Evolutionary conservation across 2,329 filamentous ascomycete genomes (phyloP), one percentile per base, ranked within the genome.

Genomic region (Exophiala calicioides): DNA sequence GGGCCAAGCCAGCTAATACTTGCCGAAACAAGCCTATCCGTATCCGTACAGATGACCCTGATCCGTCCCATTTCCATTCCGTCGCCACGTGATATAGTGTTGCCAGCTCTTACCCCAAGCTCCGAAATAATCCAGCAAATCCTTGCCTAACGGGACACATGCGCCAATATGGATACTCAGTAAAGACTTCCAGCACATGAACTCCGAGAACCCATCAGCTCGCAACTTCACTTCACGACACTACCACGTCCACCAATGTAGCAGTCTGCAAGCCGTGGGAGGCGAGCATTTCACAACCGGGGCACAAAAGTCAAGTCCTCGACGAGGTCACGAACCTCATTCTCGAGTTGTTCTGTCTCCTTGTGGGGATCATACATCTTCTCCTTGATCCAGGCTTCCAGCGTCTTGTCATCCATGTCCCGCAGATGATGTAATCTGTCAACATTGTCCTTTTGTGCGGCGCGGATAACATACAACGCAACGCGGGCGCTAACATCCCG

Each of bases 391-490:
- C 69, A 76, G 31, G 62, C 61, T 50, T 75, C 72, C 29, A 76
- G 59, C 23, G 70, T 61, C 7, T 61, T 56, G 51, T 75, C 71
- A 32, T 55, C 63, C 63, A 75, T 66, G 9, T 60, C 61, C 40
- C 71, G 69, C 15, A 75, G 68, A 20, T 60, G 56, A 12, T 68
- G 67, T 56, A 75, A 66, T 26, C 73, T 68, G 57, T 75, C 73
- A 39, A 95, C 86, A 52, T 86, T 86, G 60, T 88, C 88, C 55
- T 84, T 77, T 61, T 94, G 86, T 4, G 91, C 90, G 16, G 88
- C 85, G 67, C 93, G 90, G 78, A 97, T 96, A 58, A 96, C 90
- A 70, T 91, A 89, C 38, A 89, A 83, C 23, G 90, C 88, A 21
- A 97, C 90, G 36, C 87, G 69, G 49, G 95, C 78, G 64, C 85